Evolutionary conservation across 352 stramenopile genomes (phyloP), one percentile per base, ranked within the genome.

Genomic region (Pythium brassicae): DNA sequence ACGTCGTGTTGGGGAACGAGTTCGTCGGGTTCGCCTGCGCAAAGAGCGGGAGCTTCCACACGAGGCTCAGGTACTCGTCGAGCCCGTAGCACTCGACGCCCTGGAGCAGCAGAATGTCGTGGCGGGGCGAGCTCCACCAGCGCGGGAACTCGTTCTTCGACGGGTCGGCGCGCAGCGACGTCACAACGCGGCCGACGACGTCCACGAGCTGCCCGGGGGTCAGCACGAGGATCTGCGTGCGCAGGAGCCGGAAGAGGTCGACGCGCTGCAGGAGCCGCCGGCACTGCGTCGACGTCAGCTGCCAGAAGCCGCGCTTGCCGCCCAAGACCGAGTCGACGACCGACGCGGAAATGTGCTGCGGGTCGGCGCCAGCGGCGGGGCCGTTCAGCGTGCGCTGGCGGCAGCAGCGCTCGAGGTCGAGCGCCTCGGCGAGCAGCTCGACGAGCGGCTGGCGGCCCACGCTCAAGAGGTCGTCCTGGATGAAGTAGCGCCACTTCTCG

Each of bases 401-500:
- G 62, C 76, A 89, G 1, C 75, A 71, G 9, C 69, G 73, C 67
- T 92, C 84, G 42, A 94, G 53, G 50, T 87, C 72, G 23, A 69
- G 50, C 2, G 76, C 80, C 65, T 94, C 84, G 4, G 52, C 66
- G 2, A 76, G 55, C 6, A 94, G 54, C 25, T 84, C 66, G 11
- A 64, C 61, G 4, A 89, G 54, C n/a, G 78, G 65, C n/a, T 55
- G 64, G 7, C 66, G 63, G 0, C 53, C 59, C 15, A 92, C 53
- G 6, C 51, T 51, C 26, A 95, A 55, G 3, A 72, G 43, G 9
- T 66, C 43, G 47, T 95, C 84, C 12, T 83, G 53, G 23, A 86
- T 32, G 47, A 94, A 93, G 46, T 89, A 87, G 4, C 83, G 72
- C 86, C 86, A 95, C 59, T 93, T 93, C 29, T 94, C 78, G 11